Conservation (phyloP, 306 rosid genomes). For the Aeschynomene evenia region DNA sequence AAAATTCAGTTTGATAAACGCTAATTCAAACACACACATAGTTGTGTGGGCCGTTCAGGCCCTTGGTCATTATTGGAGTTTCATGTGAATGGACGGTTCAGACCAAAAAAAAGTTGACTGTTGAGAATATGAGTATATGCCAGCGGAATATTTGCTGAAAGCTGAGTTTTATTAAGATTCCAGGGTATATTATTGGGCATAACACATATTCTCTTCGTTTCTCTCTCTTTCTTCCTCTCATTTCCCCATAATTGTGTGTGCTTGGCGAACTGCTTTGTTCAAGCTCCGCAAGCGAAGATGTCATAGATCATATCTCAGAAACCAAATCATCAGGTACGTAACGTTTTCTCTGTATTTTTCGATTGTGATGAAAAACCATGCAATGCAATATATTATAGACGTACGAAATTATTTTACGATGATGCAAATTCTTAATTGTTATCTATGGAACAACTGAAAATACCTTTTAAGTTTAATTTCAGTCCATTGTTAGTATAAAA, state of each 20-base stretch:
- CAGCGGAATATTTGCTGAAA: slow-evolving; percentile 13
- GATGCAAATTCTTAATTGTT: not conserved
- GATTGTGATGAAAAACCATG: not conserved
- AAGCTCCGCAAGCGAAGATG: slow-evolving; percentile 1
- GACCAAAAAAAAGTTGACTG: not conserved
- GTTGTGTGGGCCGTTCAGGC: not conserved
- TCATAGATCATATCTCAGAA: not conserved
- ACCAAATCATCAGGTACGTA: slow-evolving; percentile 31
- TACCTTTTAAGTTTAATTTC: too few species aligned
- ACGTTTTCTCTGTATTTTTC: slow-evolving; percentile 9
- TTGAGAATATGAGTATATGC: slow-evolving; percentile 28
- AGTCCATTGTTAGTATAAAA: too few species aligned
- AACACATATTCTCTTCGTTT: not conserved
- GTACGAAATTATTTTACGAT: not conserved
- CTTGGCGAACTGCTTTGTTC: not conserved
- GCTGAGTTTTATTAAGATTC: not conserved
- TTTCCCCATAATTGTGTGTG: not conserved
- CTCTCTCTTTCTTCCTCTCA: not conserved
- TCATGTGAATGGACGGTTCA: too few species aligned
- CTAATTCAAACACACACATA: too few species aligned
- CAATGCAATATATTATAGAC: not conserved
- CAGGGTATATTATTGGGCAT: slow-evolving; percentile 25
- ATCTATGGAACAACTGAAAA: not conserved
- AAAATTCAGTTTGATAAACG: too few species aligned
- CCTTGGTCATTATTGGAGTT: not conserved